Base-by-base conservation (phyloP, 345 rosid species). In the Populus deltoides region DNA sequence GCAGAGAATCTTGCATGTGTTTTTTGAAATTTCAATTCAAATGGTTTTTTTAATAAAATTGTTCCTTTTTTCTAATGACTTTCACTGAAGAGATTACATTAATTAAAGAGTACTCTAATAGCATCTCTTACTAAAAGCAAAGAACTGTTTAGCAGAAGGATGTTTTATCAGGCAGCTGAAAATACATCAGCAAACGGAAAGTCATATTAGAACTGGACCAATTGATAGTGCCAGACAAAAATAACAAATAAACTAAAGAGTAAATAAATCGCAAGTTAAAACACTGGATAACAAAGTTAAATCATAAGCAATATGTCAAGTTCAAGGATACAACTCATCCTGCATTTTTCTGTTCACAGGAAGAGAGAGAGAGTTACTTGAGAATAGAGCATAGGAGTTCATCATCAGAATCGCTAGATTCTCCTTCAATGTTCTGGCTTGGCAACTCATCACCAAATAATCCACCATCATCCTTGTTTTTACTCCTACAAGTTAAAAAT, bases 361-460 rank as follows among this genome's bases (percentile, higher is more conserved):
- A 47, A 47, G 51, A 45, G 18, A 36, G 16, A 86, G 61, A 75
- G 65, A 61, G 41, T 71, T 82, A 90, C 90, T 81, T 82, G 78
- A 89, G 79, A 76, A 87, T 66, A 39, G 79, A 71, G 85, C 88
- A 74, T 45, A 87, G 76, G 38, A 83, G 39, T 79, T 88, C 85
- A 59, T 84, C 88, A 75, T 85, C 88, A 47, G 86, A 84, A 74
- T 80, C 83, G 24, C 81, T 80, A 75, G 82, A 77, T 12, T 68
- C 74, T 27, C 62, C 75, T 63, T 83, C 73, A 59, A 16, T 39
- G 38, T 77, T 77, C 62, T 69, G 76, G 45, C 65, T 77, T 24
- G 74, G 65, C 24, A 63, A 69, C 25, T 76, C 81, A 45, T 72
- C 59, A 33, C 29, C 62, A 51, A 73, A 61, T 31, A 68, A 79